Base-by-base conservation (phyloP, 129 eudicot species). In the Artemisia annua region DNA sequence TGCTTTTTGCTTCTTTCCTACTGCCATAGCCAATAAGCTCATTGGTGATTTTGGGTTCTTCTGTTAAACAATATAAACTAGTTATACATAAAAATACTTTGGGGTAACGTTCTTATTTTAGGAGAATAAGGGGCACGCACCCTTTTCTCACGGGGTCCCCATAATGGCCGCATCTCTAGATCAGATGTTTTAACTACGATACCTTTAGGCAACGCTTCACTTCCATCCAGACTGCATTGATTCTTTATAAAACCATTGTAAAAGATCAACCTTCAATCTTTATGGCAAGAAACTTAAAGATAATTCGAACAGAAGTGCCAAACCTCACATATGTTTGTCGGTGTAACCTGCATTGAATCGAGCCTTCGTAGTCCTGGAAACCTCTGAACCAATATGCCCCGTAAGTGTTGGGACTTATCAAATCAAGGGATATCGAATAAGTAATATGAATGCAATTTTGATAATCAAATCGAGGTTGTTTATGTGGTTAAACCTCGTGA, bases 21-120 rank as follows among this genome's bases (percentile, higher is more conserved):
- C 98, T 22, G 98, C 89, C 86, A 92, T 87, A 63, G 98, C 98
- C 86, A 92, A 75, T 68, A 92, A 85, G 79, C 81, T 92, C 81
- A 71, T 79, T 58, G 88, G 85, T 68, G 85, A 58, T 76, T 85
- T 86, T 16, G 77, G 59, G 69, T 87, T 87, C 81, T 75, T 77
- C 84, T 73, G 80, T 56, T 69, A 70, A 49, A 57, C 17, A 50
- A 75, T 3, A 39, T 49, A 19, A 57, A 80, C 67, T 57, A 44
- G 76, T 78, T 71, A 64, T 16, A 70, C 17, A 16, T 63, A 0
- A 52, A 28, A 66, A 24, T 28, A 55, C 59, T 26, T 8, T 4
- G 5, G 3, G 1, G 53, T 16, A 30, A 22, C 10, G 24, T 63
- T 7, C 32, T 51, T 3, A 11, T n/a, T 14, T 64, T 26, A 39